Percentiles rank a stretch among this genome's conserved stretches.
These are phyloP conservation scores for Daldinia loculata DNA, from an alignment of 495 filamentous ascomycete genomes.

Conservation along the genomic window DNA sequence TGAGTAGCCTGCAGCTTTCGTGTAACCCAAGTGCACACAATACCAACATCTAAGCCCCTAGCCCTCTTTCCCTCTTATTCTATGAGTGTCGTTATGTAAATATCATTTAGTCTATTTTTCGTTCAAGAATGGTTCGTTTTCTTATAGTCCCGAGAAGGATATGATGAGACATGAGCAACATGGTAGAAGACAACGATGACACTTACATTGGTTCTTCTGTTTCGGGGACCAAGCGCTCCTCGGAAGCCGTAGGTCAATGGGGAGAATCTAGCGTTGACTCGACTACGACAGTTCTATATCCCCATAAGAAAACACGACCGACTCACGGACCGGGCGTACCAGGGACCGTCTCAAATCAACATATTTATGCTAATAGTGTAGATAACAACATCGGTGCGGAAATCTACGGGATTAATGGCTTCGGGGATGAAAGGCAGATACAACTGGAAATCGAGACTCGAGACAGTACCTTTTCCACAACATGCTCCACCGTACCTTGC, in stretches of 20 bases:
- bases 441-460: background rate
- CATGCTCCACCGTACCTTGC: too few species aligned
- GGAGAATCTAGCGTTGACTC: background rate
- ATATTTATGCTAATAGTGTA: background rate
- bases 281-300: background rate
- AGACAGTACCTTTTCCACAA: background rate
- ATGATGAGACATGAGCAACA: background rate
- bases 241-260: background rate
- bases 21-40: background rate
- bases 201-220: too few species aligned
- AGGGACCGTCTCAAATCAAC: background rate
- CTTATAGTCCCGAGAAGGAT: background rate
- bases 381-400: background rate
- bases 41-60: background rate
- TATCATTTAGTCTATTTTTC: background rate
- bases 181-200: background rate
- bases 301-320: background rate
- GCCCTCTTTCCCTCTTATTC: background rate
- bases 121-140: background rate
- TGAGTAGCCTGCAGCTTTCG: background rate
- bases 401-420: background rate
- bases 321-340: background rate
- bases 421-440: background rate
- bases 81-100: background rate
- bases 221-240: conserved; percentile 13